Evolutionary conservation across 331 rosid genomes (phyloP), one percentile per base, ranked within the genome.

Genomic region (Rhamnella rubrinervis): DNA sequence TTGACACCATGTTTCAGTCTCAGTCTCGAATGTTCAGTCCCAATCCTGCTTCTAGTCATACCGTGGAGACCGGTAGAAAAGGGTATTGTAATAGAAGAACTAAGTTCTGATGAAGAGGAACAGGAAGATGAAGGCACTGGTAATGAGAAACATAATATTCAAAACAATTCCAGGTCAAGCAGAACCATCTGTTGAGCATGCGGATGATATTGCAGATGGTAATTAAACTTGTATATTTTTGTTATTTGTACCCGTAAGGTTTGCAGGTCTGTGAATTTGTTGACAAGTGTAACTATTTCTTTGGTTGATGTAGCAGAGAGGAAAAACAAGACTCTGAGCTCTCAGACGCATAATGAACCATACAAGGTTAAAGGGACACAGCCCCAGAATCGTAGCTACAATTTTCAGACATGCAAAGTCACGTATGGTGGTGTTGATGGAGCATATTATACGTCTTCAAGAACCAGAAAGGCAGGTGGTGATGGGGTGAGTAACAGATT

Each of bases 341-440:
- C 3, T 58, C 71, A 82, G 71, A 77, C 2, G 55, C 71, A 82
- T 68, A 77, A 66, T 71, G 81, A 75, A 20, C 66, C 8, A 70
- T 8, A 63, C 75, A 81, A 38, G 61, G 55, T 59, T 0, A 81
- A 75, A 49, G 59, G 76, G 31, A 51, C 37, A 71, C 75, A 81
- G 7, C 51, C 75, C 14, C 81, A 80, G 51, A 52, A 53, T 71
- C 52, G 49, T 55, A 84, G 39, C 23, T 55, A 55, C 65, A 77
- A 83, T 55, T 65, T 72, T 44, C 91, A 84, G 69, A 72, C 88
- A 50, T 65, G 86, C 75, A 87, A 78, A 84, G 96, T 91, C 55
- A 91, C 95, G 0, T 93, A 84, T 80, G 95, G 97, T 11, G 98
- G 96, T 51, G 71, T 91, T 59, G 79, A 87, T 72, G 98, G 98